phyloP scores from a whole-genome alignment of 257 asterid species.

The Knoxia roxburghii region DNA sequence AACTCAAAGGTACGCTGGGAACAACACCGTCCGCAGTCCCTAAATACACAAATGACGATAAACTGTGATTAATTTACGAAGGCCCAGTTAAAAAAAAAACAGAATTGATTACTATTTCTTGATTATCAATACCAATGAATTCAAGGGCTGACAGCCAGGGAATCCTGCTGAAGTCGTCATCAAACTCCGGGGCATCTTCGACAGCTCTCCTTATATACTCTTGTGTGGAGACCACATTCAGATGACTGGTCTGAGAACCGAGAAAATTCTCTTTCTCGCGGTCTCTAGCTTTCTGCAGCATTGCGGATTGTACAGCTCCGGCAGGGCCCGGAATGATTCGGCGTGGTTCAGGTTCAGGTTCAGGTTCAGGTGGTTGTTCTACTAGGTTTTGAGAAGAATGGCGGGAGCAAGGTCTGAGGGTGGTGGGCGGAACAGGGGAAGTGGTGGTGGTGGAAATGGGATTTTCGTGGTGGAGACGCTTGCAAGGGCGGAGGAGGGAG shows the following conservation, averaged over 20 bases:
- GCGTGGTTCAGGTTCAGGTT: constrained; percentile 15
- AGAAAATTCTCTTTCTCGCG: constrained; percentile 23
- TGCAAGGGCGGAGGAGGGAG: constrained; percentile 85
- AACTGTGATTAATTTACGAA: neutral
- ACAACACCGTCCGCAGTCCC: constrained; percentile 48
- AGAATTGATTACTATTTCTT: no score
- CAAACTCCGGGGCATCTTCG: constrained; percentile 62
- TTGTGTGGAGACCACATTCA: constrained; percentile 46
- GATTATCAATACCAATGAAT: constrained; percentile 43
- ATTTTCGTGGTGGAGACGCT: constrained; percentile 29
- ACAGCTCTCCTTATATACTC: constrained; percentile 69
- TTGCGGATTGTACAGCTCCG: constrained; percentile 67
- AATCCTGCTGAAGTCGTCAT: constrained; percentile 51
- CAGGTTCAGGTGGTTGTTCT: neutral
- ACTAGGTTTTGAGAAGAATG: constrained; percentile 19
- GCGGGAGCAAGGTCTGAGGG: constrained; percentile 22
- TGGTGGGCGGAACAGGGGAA: constrained; percentile 13
- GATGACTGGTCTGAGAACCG: constrained; percentile 7
- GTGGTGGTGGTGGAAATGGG: constrained; percentile 19
- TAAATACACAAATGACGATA: constrained; percentile 9
- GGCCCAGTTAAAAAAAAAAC: neutral
- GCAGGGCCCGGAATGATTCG: constrained; percentile 80
- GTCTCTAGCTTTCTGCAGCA: constrained; percentile 45
- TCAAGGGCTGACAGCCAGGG: constrained; percentile 76
- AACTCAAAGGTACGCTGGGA: constrained; percentile 50